phyloP scores from a whole-genome alignment of 306 rosid genomes.

The Argentina anserina region DNA sequence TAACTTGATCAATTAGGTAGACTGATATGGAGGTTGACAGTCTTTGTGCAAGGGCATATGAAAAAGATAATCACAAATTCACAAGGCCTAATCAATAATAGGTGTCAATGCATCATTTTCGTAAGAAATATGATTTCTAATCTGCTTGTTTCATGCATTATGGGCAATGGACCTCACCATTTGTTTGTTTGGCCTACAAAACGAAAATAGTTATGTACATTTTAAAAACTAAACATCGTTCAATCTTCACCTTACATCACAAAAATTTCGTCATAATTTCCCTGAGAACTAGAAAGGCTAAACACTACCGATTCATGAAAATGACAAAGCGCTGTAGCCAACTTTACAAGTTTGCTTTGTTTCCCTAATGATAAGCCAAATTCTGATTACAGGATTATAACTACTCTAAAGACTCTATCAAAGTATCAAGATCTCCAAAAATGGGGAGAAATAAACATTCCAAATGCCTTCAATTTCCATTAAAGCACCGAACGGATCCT shows the following conservation, averaged over 20 bases:
- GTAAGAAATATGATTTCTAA: neutral
- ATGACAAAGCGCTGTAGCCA: neutral
- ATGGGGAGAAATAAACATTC: neutral
- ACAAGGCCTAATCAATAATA: neutral
- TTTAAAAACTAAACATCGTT: no score
- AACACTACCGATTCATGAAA: neutral
- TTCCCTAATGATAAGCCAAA: neutral
- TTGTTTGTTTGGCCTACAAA: neutral
- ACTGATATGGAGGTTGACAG: neutral
- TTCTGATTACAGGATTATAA: neutral
- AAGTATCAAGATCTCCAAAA: neutral
- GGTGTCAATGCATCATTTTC: neutral
- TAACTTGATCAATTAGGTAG: neutral
- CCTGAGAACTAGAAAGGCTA: no score
- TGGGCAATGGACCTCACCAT: neutral
- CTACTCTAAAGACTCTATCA: neutral
- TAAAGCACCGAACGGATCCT: neutral
- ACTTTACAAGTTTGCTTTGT: neutral
- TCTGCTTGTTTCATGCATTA: neutral
- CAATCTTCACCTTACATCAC: no score
- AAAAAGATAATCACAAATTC: no score
- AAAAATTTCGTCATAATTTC: no score
- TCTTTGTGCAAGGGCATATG: neutral
- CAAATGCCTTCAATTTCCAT: neutral
- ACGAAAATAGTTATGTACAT: no score